Conservation (phyloP, 2,329 filamentous ascomycete genomes). For the Aspergillus luchuensis region DNA sequence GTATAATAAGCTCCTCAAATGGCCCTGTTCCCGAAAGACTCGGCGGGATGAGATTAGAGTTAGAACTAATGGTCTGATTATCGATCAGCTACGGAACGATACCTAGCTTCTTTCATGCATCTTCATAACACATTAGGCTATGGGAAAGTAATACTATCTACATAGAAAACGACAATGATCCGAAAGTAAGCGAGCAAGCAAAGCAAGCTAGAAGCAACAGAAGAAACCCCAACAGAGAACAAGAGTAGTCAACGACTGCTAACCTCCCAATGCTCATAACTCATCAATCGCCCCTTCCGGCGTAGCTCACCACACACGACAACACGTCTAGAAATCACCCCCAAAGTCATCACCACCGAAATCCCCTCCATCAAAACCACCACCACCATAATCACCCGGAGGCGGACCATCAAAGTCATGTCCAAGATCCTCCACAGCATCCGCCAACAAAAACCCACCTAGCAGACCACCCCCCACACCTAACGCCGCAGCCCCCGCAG, state of each 20-base stretch:
- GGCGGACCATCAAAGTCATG: background rate
- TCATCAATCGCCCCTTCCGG: background rate
- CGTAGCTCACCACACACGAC: no score
- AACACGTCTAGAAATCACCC: conserved; percentile 1
- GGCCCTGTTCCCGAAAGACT: no score
- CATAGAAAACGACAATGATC: background rate
- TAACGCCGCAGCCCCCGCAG: conserved; percentile 71
- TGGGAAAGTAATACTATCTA: background rate
- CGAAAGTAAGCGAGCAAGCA: background rate
- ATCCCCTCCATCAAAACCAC: conserved; percentile 27
- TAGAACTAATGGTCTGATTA: no score
- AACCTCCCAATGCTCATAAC: background rate
- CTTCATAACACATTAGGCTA: background rate
- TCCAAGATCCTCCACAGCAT: conserved; percentile 61
- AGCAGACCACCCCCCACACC: conserved; percentile 80
- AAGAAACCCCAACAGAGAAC: conserved; percentile 6
- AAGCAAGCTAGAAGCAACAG: background rate
- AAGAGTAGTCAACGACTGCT: background rate
- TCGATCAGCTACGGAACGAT: background rate
- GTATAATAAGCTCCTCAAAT: no score
- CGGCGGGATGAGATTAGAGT: no score
- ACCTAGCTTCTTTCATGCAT: background rate
- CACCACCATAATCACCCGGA: conserved; percentile 46
- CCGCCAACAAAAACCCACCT: conserved; percentile 71
- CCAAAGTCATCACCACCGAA: conserved; percentile 13